Conservation (phyloP, 305 asterid species). For the Rubia occidens region DNA sequence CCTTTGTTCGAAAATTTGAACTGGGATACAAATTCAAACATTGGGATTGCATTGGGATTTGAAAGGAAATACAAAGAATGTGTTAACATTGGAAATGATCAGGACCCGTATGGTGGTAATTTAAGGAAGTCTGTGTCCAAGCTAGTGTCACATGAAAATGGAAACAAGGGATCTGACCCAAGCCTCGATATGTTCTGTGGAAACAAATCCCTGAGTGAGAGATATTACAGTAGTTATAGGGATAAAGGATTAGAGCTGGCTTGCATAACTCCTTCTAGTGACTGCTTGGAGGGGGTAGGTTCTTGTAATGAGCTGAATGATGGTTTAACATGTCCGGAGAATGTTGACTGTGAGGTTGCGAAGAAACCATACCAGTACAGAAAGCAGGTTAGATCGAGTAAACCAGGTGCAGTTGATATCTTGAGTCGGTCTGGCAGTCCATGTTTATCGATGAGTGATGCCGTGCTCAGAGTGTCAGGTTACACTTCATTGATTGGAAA, state of each 20-base stretch:
- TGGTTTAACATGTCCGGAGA: conserved; percentile 23
- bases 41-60: conserved; percentile 42
- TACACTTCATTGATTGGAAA: conserved; percentile 29
- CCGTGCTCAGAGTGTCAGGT: conserved; percentile 25
- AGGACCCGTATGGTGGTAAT: conserved; percentile 23
- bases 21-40: conserved; percentile 58
- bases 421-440: conserved; percentile 43
- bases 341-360: conserved; percentile 19
- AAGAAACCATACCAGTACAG: conserved; percentile 21
- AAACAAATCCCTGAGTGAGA: conserved; percentile 28
- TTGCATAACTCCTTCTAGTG: conserved; percentile 25
- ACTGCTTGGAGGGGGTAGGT: conserved; percentile 32
- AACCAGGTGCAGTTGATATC: conserved; percentile 31
- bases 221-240: conserved; percentile 23
- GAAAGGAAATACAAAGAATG: conserved; percentile 20
- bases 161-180: conserved; percentile 16
- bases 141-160: conserved; percentile 19
- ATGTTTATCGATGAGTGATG: conserved; percentile 27
- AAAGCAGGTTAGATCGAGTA: conserved; percentile 27
- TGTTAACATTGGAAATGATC: conserved; percentile 19
- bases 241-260: conserved; percentile 30
- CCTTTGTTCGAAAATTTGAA: conserved; percentile 44
- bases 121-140: conserved; percentile 22
- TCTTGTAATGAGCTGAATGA: conserved; percentile 49
- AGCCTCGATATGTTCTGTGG: conserved; percentile 22